A percentile compares a stretch with the other conserved stretches of the same genome.
Evolutionary conservation across 1,284 basidiomycete species (phyloP).

Genomic region (Ustilago trichophora): DNA sequence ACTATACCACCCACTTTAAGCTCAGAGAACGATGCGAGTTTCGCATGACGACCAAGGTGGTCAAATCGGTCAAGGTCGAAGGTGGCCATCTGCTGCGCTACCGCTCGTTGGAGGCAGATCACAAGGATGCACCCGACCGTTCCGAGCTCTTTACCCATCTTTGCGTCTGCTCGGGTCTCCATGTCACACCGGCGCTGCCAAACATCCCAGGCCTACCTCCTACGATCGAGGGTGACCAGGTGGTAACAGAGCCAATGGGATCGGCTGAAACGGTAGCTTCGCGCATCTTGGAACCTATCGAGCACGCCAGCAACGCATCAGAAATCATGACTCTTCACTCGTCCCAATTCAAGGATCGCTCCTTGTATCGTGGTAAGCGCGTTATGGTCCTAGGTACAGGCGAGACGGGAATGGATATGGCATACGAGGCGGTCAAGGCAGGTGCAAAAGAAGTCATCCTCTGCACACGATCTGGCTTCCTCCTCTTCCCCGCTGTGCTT

Average conservation of each 20-base stretch:
- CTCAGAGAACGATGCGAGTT: constrained; percentile 63
- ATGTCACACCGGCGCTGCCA: constrained; percentile 49
- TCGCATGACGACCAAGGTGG: constrained; percentile 34
- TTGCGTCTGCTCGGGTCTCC: constrained; percentile 53
- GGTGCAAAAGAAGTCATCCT: constrained; percentile 72
- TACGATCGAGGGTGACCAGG: constrained; percentile 30
- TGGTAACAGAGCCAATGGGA: constrained; percentile 26
- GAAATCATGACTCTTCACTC: constrained; percentile 54
- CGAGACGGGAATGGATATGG: constrained; percentile 77
- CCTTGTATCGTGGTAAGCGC: constrained; percentile 47
- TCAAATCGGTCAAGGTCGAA: constrained; percentile 38
- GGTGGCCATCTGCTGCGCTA: constrained; percentile 33
- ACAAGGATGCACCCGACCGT: background rate
- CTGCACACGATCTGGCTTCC: constrained; percentile 71
- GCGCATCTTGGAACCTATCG: constrained; percentile 25
- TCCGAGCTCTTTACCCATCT: constrained; percentile 48
- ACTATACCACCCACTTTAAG: constrained; percentile 71
- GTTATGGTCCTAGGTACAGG: constrained; percentile 67
- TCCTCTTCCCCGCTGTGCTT: constrained; percentile 75
- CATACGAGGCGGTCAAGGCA: constrained; percentile 71
- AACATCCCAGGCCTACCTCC: constrained; percentile 49
- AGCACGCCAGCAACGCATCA: constrained; percentile 27
- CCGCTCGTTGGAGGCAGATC: background rate
- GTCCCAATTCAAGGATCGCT: constrained; percentile 54
- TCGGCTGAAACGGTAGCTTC: constrained; percentile 17